Base-by-base conservation (phyloP, 768 basidiomycete species). In the Tubosaeta brunneosetosa region DNA sequence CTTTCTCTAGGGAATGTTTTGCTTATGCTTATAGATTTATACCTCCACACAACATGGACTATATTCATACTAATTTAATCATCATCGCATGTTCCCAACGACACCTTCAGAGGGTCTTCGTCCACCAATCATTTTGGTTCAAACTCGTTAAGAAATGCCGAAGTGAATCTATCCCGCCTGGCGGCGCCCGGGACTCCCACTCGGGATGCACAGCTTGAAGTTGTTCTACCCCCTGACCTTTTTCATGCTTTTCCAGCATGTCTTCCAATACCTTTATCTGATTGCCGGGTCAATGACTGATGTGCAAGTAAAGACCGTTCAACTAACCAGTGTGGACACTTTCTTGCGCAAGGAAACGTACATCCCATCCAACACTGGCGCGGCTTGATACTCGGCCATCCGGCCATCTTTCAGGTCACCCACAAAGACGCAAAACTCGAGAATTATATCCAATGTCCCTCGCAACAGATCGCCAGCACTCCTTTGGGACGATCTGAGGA, bases 401-500 rank as follows among this genome's bases (percentile, higher is more conserved):
- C 76, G 70, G 1, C 74, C 78, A 19, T 77, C 71, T 56, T 75
- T 74, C 4, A 85, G 61, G 48, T 86, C 84, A 7, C 85, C 83
- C 1, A 83, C 77, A 22, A 88, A 71, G 22, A 86, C 73, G 25
- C 82, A 79, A 55, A 88, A 79, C 49, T 87, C 83, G 42, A 92
- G 72, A 4, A 90, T 75, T 34, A 81, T 64, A 61, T 87, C 84
- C 55, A 91, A 69, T 29, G 78, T 74, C 25, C 78, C 77, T 14
- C 83, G 77, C 25, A 92, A 72, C 31, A 84, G 68, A 57, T 88
- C 87, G 1, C 84, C 82, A 1, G 80, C 81, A 7, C 76, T 74
- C 57, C 78, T 75, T 66, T 93, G 90, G 3, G 77, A 75, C 1
- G 86, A 83, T 38, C 86, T 74, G 44, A 92, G 66, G 25, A 91